Percentiles rank a stretch among this genome's conserved stretches.
These are phyloP conservation scores for Oleoguttula mirabilis DNA, from an alignment of 495 filamentous ascomycete species.

Conservation along the genomic window DNA sequence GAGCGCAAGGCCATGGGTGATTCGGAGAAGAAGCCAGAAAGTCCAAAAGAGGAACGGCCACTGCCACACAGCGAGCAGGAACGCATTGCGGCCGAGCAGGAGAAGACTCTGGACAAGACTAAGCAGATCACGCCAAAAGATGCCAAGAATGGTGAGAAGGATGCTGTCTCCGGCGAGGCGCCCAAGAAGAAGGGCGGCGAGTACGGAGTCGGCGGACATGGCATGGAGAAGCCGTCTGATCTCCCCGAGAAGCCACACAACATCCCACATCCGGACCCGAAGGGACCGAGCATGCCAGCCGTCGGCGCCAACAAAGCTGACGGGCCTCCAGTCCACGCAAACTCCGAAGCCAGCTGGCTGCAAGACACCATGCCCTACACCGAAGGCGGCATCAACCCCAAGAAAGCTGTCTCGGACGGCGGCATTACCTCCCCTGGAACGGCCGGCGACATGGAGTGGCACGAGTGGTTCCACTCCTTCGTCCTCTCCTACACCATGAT, in stretches of 20 bases:
- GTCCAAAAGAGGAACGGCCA: constrained; percentile 74
- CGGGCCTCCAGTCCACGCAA: constrained; percentile 6
- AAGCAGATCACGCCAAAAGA: constrained; percentile 33
- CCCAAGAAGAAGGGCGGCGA: constrained; percentile 4
- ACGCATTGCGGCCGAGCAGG: constrained; percentile 30
- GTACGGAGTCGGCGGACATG: constrained; percentile 10
- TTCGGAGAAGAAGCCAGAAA: constrained; percentile 60
- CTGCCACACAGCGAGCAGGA: constrained; percentile 69
- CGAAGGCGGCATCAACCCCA: constrained; percentile 10
- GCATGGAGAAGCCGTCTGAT: constrained; percentile 62
- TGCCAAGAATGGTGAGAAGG: constrained; percentile 38
- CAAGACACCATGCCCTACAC: constrained; percentile 45
- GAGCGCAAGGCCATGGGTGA: constrained; percentile 48
- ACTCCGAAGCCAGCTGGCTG: constrained; percentile 26
- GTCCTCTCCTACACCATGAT: constrained; percentile 93
- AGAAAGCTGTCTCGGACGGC: background rate
- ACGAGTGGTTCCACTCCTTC: constrained; percentile 82
- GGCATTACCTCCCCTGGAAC: constrained; percentile 18
- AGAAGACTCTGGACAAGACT: constrained; percentile 31
- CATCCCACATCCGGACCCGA: constrained; percentile 57
- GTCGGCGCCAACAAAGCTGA: constrained; percentile 33
- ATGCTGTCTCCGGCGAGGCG: constrained; percentile 45
- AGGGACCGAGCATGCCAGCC: constrained; percentile 32
- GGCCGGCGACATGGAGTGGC: constrained; percentile 44
- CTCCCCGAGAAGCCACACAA: constrained; percentile 72